These are phyloP conservation scores for Glebionis coronaria DNA, from an alignment of 129 eudicot genomes.

Conservation along the genomic window DNA sequence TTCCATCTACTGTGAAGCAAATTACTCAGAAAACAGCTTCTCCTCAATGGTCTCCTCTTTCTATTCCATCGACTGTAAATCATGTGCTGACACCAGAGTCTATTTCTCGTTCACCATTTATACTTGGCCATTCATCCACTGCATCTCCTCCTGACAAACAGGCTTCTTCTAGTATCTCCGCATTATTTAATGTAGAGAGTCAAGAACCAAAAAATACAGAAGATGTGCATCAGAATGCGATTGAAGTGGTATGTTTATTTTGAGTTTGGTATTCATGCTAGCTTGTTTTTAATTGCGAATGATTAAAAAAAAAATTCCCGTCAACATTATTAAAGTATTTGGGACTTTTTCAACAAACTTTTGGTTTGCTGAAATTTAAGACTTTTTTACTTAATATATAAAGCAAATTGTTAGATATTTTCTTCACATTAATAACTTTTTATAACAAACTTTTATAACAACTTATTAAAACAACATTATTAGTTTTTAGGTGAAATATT, in stretches of 20 bases:
- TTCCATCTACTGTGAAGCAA: not conserved
- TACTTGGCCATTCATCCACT: not conserved
- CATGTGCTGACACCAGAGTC: constrained; percentile 21
- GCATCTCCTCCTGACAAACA: not conserved
- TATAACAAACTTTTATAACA: too few relatives aligned
- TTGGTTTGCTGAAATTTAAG: too few relatives aligned
- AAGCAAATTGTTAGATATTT: too few relatives aligned
- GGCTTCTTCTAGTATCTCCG: not conserved
- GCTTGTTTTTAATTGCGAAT: constrained; percentile 3
- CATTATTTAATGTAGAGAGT: not conserved
- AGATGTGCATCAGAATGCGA: constrained; percentile 11
- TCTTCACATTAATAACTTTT: too few relatives aligned
- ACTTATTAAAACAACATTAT: too few relatives aligned
- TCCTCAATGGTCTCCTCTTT: not conserved
- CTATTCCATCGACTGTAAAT: not conserved
- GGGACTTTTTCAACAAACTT: too few relatives aligned
- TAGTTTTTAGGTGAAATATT: too few relatives aligned
- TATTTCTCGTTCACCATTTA: not conserved
- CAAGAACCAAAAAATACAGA: constrained; percentile 9
- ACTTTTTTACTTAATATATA: too few relatives aligned
- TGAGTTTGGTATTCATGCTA: not conserved
- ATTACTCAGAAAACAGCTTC: constrained; percentile 2
- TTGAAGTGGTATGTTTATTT: constrained; percentile 26
- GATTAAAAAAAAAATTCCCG: too few relatives aligned
- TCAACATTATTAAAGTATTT: too few relatives aligned